Evolutionary conservation across 768 basidiomycete species (phyloP), one percentile per base, ranked within the genome.

Genomic region (Rhizopogon vinicolor): DNA sequence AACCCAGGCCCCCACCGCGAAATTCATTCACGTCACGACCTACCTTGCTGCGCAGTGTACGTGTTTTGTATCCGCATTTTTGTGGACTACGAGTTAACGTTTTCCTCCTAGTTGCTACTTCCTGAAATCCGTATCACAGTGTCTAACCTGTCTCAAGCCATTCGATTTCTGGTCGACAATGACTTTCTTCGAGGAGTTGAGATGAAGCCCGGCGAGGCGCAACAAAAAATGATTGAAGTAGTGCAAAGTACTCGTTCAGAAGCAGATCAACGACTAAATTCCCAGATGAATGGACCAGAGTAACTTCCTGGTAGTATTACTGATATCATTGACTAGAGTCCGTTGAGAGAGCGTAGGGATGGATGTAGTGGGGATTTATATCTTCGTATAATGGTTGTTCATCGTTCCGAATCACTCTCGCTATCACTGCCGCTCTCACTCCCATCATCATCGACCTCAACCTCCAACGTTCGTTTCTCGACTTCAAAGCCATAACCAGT

Each of bases 141-240:
- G 4, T 95, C 93, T 1, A 94, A 94, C 68, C 77, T 98, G 5
- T 93, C 93, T 0, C 95, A 98, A 68, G 92, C 91, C 5, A 91
- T 97, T 59, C 84, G 81, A 31, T 98, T 97, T 69, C 69, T 96
- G 16, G 93, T 91, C 1, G 89, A 90, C 58, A 97, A 98, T 60
- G 86, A 93, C 64, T 93, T 95, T 71, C 72, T 98, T 37, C 74
- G 78, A 44, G 81, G 81, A 31, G 91, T 96, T 2, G 95, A 97
- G 68, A 69, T 88, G 28, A 80, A 77, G 44, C 87, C 90, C 14
- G 95, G 95, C 0, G 83, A 93, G 67, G 87, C 87, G 3, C 74
- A 81, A 44, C 72, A 80, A 41, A 77, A 76, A 57, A 75, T 77
- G 68, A 90, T 93, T 18, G 74, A 87, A 65, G 83, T 91, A 19